Evolutionary conservation across 2,329 filamentous ascomycete species (phyloP).

Genomic region (Fusarium verrucosum): DNA sequence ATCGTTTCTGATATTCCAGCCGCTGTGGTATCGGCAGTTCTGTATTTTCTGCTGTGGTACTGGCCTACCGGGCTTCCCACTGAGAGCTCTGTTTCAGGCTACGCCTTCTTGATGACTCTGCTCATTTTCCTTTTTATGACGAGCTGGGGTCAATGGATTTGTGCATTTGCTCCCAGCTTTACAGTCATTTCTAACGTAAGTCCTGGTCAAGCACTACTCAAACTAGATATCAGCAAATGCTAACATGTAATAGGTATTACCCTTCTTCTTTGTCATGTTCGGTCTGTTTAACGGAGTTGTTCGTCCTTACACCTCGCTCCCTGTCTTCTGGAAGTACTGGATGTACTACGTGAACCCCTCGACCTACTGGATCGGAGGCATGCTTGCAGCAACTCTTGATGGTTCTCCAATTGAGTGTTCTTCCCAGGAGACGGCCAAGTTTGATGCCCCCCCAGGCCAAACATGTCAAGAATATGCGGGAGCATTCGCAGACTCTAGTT

Average conservation of each 20-base stretch:
- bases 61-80: slow-evolving; percentile 76
- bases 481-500: slow-evolving; percentile 57
- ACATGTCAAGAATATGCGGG: slow-evolving; percentile 73
- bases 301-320: slow-evolving; percentile 70
- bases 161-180: slow-evolving; percentile 80
- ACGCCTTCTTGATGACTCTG: slow-evolving; percentile 80
- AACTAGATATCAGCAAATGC: too few relatives aligned
- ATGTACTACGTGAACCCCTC: slow-evolving; percentile 38
- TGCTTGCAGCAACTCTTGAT: slow-evolving; percentile 34
- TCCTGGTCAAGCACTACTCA: neutral
- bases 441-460: slow-evolving; percentile 70
- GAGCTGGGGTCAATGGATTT: slow-evolving; percentile 86
- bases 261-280: slow-evolving; percentile 85
- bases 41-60: slow-evolving; percentile 83
- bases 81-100: slow-evolving; percentile 72
- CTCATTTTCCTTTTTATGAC: slow-evolving; percentile 81
- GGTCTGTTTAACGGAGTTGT: slow-evolving; percentile 81
- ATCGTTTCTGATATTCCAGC: slow-evolving; percentile 77
- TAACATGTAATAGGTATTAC: slow-evolving; percentile 62
- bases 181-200: slow-evolving; percentile 76
- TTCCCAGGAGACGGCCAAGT: slow-evolving; percentile 47
- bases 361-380: slow-evolving; percentile 37
- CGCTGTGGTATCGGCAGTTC: slow-evolving; percentile 68
- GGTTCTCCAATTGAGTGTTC: slow-evolving; percentile 53
- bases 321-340: slow-evolving; percentile 67